These are phyloP conservation scores for Lathyrus tuberosus DNA, from an alignment of 306 rosid genomes.

Conservation along the genomic window DNA sequence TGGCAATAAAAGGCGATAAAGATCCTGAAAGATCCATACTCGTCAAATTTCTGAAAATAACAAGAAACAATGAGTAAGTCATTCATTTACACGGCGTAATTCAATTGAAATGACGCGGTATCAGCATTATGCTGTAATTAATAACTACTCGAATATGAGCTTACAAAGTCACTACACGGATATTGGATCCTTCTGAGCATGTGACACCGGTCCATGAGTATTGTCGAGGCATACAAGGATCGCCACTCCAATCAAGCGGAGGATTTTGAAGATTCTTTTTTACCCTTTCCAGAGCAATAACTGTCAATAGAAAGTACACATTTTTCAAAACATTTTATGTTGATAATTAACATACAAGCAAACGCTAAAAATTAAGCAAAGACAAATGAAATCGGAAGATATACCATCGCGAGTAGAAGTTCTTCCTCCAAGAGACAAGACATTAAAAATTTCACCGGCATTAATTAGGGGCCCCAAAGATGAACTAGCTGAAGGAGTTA, in stretches of 20 bases:
- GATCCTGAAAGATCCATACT: constrained; percentile 84
- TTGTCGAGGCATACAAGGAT: constrained; percentile 78
- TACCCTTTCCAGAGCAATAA: constrained; percentile 59
- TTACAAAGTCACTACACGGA: constrained; percentile 80
- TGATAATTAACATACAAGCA: too few species aligned
- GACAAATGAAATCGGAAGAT: too few species aligned
- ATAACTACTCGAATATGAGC: constrained; percentile 42
- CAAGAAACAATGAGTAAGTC: constrained; percentile 42
- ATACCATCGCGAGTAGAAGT: constrained; percentile 85
- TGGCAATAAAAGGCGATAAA: constrained; percentile 71
- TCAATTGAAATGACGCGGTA: not conserved
- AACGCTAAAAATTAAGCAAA: too few species aligned
- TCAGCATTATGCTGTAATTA: not conserved
- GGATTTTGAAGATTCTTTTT: constrained; percentile 61
- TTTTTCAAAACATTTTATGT: constrained; percentile 32
- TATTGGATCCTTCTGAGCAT: constrained; percentile 68
- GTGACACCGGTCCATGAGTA: constrained; percentile 91
- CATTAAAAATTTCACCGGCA: constrained; percentile 75
- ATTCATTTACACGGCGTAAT: constrained; percentile 27
- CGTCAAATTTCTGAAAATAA: constrained; percentile 76
- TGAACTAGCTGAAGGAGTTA: constrained; percentile 65
- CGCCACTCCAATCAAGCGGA: constrained; percentile 88
- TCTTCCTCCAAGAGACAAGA: constrained; percentile 66
- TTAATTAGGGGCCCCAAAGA: constrained; percentile 71
- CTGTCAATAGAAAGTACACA: constrained; percentile 49